Percentiles rank a stretch among this genome's conserved stretches.
Conservation (phyloP, 2,329 filamentous ascomycete species). For the Elsinoe necatrix region DNA sequence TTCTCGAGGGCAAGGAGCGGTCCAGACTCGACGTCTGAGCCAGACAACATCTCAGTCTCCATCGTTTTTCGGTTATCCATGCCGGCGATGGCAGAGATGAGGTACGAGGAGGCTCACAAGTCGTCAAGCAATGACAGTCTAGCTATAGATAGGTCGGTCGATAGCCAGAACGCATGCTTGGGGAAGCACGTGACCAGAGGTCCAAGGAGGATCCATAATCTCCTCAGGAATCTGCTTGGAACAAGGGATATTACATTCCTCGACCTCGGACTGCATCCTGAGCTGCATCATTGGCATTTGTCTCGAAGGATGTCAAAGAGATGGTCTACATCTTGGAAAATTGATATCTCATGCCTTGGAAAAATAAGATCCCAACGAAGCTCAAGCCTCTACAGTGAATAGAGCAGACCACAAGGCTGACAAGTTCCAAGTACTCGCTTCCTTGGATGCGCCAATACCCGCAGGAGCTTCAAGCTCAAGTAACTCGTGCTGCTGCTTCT, state of each 20-base stretch:
- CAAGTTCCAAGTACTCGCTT: neutral
- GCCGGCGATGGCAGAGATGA: neutral
- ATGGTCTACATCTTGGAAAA: too few relatives aligned
- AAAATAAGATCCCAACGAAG: neutral
- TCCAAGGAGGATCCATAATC: neutral
- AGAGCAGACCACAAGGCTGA: neutral
- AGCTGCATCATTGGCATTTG: too few relatives aligned
- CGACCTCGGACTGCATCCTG: neutral
- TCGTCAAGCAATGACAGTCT: too few relatives aligned
- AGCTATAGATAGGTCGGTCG: too few relatives aligned
- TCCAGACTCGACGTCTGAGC: neutral
- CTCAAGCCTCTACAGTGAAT: neutral
- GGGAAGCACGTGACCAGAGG: neutral
- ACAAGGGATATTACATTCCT: neutral
- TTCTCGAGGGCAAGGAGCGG: neutral
- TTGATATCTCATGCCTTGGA: neutral
- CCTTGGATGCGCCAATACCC: neutral
- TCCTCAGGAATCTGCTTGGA: neutral
- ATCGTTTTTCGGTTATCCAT: neutral
- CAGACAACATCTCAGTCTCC: neutral
- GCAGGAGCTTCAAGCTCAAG: neutral
- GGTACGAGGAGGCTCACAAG: too few relatives aligned
- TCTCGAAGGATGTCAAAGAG: too few relatives aligned
- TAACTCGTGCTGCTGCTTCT: neutral
- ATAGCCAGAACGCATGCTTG: too few relatives aligned